Conservation (phyloP, 2,329 filamentous ascomycete species). For the Colletotrichum phormii region DNA sequence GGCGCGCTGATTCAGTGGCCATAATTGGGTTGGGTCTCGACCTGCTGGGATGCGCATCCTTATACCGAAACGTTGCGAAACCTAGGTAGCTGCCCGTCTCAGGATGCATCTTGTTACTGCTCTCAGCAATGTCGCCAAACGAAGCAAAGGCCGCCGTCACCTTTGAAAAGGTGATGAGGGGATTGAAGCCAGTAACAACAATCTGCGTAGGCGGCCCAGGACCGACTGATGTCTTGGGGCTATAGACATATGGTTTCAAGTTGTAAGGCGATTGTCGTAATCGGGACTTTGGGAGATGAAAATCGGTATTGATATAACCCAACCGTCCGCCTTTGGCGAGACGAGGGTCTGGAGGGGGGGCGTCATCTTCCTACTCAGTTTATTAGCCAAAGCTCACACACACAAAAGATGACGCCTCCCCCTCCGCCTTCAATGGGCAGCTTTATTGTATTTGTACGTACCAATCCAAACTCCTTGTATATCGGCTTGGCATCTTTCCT, state of each 20-base stretch:
- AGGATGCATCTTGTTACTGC: constrained; percentile 95
- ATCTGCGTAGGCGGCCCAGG: constrained; percentile 91
- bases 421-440: constrained; percentile 58
- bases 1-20: constrained; percentile 84
- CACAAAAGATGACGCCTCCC: constrained; percentile 72
- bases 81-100: constrained; percentile 94
- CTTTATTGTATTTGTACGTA: constrained; percentile 67
- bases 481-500: constrained; percentile 69
- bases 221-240: constrained; percentile 85
- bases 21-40: constrained; percentile 66
- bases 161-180: constrained; percentile 82
- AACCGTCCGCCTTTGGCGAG: constrained; percentile 75
- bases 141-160: constrained; percentile 80
- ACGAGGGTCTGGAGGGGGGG: constrained; percentile 84
- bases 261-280: constrained; percentile 81
- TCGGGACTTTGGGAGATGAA: constrained; percentile 77
- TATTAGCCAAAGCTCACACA: constrained; percentile 68
- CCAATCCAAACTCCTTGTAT: constrained; percentile 74
- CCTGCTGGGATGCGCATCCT: constrained; percentile 72
- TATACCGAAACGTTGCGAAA: constrained; percentile 91
- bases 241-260: constrained; percentile 84
- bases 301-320: constrained; percentile 77
- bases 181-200: constrained; percentile 96
- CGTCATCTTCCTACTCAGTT: constrained; percentile 79
- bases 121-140: constrained; percentile 89